Base-by-base conservation (phyloP, 1,284 basidiomycete genomes). In the Volvariella surrecta region DNA sequence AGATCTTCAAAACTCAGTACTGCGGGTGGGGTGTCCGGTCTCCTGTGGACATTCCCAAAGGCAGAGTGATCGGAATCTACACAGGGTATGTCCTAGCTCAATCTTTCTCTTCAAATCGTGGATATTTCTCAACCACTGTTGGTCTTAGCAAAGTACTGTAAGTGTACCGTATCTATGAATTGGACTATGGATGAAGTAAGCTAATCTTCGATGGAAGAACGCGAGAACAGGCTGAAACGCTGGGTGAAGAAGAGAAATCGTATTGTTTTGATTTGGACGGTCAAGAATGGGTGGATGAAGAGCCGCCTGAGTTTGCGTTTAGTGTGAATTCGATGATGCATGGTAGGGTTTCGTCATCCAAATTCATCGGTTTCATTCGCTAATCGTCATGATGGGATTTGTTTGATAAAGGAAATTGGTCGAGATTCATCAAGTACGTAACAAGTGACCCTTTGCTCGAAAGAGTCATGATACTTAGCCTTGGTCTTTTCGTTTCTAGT, bases 341-440 rank as follows among this genome's bases (percentile, higher is more conserved):
- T 48, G 80, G 79, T 78, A 46, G 39, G 64, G 15, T 20, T 44
- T 50, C 40, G 30, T 9, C 30, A 9, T 31, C 30, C 15, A 9
- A 9, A 9, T 9, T 9, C 30, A 31, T 9, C 15, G 30, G 30
- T 9, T 15, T 31, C 30, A 31, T 31, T 15, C 30, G 9, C 9
- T 31, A 9, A 31, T 18, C n/a, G 21, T 37, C 19, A n/a, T n/a
- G 46, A 11, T 20, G 48, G 39, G 18, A 16, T 7, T 2, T 17
- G 9, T 32, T 45, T 37, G 6, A 44, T n/a, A n/a, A n/a, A 83
- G 80, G 81, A 3, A 84, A 84, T 51, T 84, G 81, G 82, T 79
- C 79, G 2, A 66, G 80, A 8, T 84, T 84, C 47, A 62, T 84
- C 28, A 84, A 84, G 82, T 82, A 52, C 46, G 74, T 58, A 13